Base-by-base conservation (phyloP, 1,139 yeast species). In the Suhomyces maxii region DNA sequence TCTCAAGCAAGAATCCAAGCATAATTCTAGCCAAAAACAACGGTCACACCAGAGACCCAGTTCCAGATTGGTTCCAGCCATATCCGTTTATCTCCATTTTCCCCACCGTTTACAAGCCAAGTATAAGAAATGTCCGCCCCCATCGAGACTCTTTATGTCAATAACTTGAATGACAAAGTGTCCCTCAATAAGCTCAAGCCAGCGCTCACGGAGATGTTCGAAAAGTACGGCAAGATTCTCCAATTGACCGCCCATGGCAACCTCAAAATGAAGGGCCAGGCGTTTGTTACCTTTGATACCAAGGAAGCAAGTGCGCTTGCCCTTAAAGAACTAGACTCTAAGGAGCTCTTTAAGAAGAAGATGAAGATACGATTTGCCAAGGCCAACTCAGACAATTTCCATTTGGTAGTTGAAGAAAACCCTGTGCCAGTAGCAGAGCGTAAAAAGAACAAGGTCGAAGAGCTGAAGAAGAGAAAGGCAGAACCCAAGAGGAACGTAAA, bases 261-360 rank as follows among this genome's bases (percentile, higher is more conserved):
- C 56, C 58, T 87, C 26, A 76, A 74, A 48, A 74, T 87, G 77
- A 76, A 83, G 47, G 97, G 97, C 2, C 97, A 90, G 64, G 97
- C 97, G 1, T 93, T 90, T 64, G 75, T 93, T 7, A 84, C 91
- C 0, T 84, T 83, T 52, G 73, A 68, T 3, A 60, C 65, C 18
- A 56, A 60, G 1, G 67, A 68, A 3, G 62, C 69, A 7, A 86
- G 95, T 0, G 51, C 57, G 3, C 57, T 59, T 30, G 95, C 95
- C 0, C 58, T 79, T 14, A 61, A 67, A 7, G 68, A 59, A 7
- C 60, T 80, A 37, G 66, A 80, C 44, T 76, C 79, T 2, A 57
- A 64, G 13, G 63, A 62, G 28, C 54, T 89, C 10, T 81, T 79
- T 55, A 84, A 81, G 13, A 82, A 81, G 53, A 79, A 78, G 4